Evolutionary conservation across 2,329 filamentous ascomycete genomes (phyloP).

Genomic region (Monilinia vaccinii-corymbosi): DNA sequence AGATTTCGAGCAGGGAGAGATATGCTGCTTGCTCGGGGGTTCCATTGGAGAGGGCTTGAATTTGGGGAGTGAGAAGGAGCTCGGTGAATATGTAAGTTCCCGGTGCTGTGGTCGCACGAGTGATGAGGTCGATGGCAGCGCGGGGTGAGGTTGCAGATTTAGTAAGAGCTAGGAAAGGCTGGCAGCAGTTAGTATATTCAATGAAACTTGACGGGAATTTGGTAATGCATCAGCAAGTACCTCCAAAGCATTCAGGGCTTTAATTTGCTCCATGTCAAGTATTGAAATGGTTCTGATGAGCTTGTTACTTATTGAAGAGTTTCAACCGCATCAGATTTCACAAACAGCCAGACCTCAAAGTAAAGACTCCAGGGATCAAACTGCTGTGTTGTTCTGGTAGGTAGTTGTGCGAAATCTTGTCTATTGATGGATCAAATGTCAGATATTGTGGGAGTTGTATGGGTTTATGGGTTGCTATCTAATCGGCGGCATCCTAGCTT

Average conservation of each 20-base stretch:
- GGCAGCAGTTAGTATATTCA: slow-evolving; percentile 33
- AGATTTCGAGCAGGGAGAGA: slow-evolving; percentile 72
- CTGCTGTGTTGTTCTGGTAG: background rate
- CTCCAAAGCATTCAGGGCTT: slow-evolving; percentile 55
- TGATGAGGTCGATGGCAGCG: slow-evolving; percentile 77
- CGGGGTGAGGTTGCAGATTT: slow-evolving; percentile 78
- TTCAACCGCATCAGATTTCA: background rate
- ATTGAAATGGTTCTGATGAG: background rate
- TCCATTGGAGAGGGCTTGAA: slow-evolving; percentile 57
- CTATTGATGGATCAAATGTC: background rate
- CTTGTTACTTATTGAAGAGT: slow-evolving; percentile 4
- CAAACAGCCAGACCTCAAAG: background rate
- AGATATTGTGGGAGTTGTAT: background rate
- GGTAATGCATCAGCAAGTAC: slow-evolving; percentile 31
- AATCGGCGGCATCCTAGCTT: background rate
- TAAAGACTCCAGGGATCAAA: background rate
- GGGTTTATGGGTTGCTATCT: slow-evolving; percentile 2
- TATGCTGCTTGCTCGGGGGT: slow-evolving; percentile 53
- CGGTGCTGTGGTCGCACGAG: slow-evolving; percentile 77
- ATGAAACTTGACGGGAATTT: background rate
- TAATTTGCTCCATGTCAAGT: slow-evolving; percentile 60
- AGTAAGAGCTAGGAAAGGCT: slow-evolving; percentile 86
- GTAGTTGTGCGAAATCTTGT: background rate
- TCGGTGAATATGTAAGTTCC: slow-evolving; percentile 92
- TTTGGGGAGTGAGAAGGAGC: slow-evolving; percentile 71